These are phyloP conservation scores for Adansonia rubrostipa DNA, from an alignment of 441 rosid genomes.

Conservation along the genomic window DNA sequence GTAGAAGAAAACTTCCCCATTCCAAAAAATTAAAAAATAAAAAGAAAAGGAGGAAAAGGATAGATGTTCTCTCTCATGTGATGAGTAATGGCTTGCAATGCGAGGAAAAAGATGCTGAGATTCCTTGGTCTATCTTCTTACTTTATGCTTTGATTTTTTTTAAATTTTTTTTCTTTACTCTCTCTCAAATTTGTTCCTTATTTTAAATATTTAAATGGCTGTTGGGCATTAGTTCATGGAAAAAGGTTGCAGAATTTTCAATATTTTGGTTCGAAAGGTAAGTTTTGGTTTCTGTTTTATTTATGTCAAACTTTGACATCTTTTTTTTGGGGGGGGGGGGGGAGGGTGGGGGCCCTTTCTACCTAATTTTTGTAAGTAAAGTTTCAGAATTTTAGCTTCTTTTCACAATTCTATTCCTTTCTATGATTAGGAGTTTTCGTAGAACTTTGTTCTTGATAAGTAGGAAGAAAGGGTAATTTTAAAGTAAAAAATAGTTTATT, in stretches of 20 bases:
- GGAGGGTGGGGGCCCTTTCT: not conserved
- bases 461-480: slow-evolving; percentile 7
- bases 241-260: slow-evolving; percentile 27
- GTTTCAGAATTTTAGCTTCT: not conserved
- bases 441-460: slow-evolving; percentile 15
- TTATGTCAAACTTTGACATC: slow-evolving; percentile 37
- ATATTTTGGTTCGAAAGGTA: slow-evolving; percentile 24
- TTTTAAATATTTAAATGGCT: slow-evolving; percentile 23
- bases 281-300: slow-evolving; percentile 42
- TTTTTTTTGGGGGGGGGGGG: not conserved
- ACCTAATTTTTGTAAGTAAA: slow-evolving; percentile 20
- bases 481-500: slow-evolving; percentile 4
- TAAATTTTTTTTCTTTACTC: not conserved
- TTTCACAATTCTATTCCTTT: slow-evolving; percentile 15
- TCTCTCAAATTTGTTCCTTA: slow-evolving; percentile 23
- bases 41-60: slow-evolving; percentile 34
- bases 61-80: slow-evolving; percentile 35
- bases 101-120: slow-evolving; percentile 49
- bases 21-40: not conserved
- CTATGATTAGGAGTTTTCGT: slow-evolving; percentile 36
- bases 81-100: slow-evolving; percentile 53
- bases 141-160: slow-evolving; percentile 23
- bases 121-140: slow-evolving; percentile 39
- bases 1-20: slow-evolving; percentile 33
- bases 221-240: slow-evolving; percentile 14